Conservation (phyloP, 2,329 filamentous ascomycete genomes). For the Ophioceras dolichostomum region DNA sequence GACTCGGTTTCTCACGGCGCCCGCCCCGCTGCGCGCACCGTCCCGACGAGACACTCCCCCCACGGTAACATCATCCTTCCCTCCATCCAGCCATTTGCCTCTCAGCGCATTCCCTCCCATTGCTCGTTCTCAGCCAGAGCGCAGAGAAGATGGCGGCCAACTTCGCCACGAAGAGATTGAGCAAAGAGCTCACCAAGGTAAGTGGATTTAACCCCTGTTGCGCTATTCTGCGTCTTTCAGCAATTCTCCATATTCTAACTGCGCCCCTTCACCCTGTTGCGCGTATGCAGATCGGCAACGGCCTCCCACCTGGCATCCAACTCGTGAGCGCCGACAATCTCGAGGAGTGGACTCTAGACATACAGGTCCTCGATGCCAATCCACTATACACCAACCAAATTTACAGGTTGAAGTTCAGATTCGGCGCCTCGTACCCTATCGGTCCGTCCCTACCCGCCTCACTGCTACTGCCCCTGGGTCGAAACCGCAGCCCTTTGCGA, state of each 20-base stretch:
- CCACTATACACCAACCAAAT: conserved; percentile 72
- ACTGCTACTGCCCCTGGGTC: too few relatives aligned
- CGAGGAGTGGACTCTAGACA: conserved; percentile 86
- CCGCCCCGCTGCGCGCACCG: too few relatives aligned
- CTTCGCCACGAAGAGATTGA: conserved; percentile 43
- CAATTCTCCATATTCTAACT: not conserved
- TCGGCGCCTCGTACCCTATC: conserved; percentile 78
- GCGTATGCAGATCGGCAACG: conserved; percentile 35
- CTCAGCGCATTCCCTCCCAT: too few relatives aligned
- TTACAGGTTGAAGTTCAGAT: conserved; percentile 80
- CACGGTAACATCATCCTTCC: too few relatives aligned
- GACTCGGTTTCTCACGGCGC: too few relatives aligned
- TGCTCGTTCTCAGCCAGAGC: not conserved
- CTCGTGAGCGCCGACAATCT: conserved; percentile 74
- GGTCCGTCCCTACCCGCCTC: too few relatives aligned
- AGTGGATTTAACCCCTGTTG: not conserved
- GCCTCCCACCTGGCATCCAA: conserved; percentile 57
- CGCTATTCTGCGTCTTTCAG: not conserved
- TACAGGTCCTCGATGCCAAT: conserved; percentile 79
- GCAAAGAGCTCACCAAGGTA: conserved; percentile 49
- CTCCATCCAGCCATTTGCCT: too few relatives aligned
- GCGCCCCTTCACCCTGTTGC: not conserved
- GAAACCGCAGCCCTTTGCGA: not conserved
- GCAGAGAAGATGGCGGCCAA: conserved; percentile 11
- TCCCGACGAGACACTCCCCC: too few relatives aligned